phyloP scores from a whole-genome alignment of 495 filamentous ascomycete genomes.

The Cercophora scortea region DNA sequence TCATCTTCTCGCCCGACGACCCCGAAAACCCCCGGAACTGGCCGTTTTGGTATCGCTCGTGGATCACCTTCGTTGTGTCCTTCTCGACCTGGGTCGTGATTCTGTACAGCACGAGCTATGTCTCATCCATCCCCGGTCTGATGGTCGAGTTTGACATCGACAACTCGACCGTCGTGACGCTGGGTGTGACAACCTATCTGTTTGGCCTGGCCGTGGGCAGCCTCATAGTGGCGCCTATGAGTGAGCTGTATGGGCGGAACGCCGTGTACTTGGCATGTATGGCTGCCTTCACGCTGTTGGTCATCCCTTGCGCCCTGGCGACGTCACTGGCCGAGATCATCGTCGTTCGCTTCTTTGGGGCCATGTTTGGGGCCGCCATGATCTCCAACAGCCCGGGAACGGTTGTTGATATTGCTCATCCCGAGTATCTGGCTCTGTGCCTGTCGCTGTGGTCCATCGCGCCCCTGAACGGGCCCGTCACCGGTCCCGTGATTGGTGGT shows the following conservation, averaged over 20 bases:
- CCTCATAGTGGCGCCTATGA: constrained; percentile 64
- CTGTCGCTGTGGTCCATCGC: constrained; percentile 73
- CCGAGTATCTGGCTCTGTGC: constrained; percentile 60
- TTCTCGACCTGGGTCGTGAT: constrained; percentile 71
- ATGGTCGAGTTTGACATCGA: constrained; percentile 54
- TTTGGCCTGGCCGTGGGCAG: constrained; percentile 66
- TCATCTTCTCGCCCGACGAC: constrained; percentile 64
- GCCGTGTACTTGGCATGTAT: constrained; percentile 62
- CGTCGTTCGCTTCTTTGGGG: constrained; percentile 65
- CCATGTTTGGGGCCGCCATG: constrained; percentile 70
- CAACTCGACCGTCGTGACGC: constrained; percentile 50
- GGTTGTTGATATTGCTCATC: constrained; percentile 67
- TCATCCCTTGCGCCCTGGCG: constrained; percentile 66
- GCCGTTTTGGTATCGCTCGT: constrained; percentile 57
- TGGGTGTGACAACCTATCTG: constrained; percentile 76
- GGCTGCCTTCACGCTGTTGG: constrained; percentile 53
- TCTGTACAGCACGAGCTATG: constrained; percentile 81
- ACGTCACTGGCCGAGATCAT: constrained; percentile 57
- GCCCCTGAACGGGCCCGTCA: constrained; percentile 57
- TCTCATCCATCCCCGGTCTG: constrained; percentile 58
- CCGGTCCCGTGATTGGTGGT: constrained; percentile 52
- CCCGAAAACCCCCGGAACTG: constrained; percentile 70
- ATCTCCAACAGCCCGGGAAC: constrained; percentile 77
- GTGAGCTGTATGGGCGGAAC: constrained; percentile 71
- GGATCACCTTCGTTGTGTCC: constrained; percentile 56